These are phyloP conservation scores for Pseudohalonectria lignicola DNA, from an alignment of 2,329 filamentous ascomycete genomes.

Conservation along the genomic window DNA sequence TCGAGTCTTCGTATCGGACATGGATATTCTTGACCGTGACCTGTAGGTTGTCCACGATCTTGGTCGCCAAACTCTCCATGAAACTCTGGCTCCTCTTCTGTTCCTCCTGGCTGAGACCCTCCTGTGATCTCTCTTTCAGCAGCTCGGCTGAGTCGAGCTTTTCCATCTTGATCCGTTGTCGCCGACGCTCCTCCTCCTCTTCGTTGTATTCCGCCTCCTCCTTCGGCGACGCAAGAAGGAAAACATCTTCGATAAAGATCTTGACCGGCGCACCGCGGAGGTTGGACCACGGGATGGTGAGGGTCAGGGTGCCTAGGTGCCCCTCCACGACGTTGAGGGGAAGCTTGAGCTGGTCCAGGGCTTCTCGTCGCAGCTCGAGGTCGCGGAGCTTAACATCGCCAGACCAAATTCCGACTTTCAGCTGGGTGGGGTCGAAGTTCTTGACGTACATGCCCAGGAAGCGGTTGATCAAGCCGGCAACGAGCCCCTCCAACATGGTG, in stretches of 20 bases:
- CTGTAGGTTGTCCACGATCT: conserved; percentile 97
- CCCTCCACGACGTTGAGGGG: conserved; percentile 95
- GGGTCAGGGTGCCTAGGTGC: conserved; percentile 81
- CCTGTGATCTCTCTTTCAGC: conserved; percentile 82
- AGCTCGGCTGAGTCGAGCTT: conserved; percentile 95
- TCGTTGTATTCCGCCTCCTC: conserved; percentile 90
- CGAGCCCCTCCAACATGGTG: conserved; percentile 92
- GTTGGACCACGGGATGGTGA: conserved; percentile 97
- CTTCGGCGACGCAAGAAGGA: conserved; percentile 85
- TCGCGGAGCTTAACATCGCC: conserved; percentile 93
- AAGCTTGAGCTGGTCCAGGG: conserved; percentile 90
- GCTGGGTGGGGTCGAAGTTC: conserved; percentile 95
- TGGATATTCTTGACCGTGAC: conserved; percentile 98
- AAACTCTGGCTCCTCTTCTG: conserved; percentile 98
- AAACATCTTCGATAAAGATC: conserved; percentile 94
- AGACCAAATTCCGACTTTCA: conserved; percentile 98
- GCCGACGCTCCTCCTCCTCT: conserved; percentile 79
- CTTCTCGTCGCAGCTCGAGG: conserved; percentile 85
- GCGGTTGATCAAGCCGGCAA: conserved; percentile 94
- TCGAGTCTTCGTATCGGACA: conserved; percentile 93
- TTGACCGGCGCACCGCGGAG: conserved; percentile 88
- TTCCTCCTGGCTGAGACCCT: conserved; percentile 88
- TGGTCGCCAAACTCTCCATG: conserved; percentile 85
- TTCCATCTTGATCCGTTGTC: conserved; percentile 94
- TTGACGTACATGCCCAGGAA: conserved; percentile 99